phyloP scores from a whole-genome alignment of 75 land plant genomes.

The Cryptomeria japonica region DNA sequence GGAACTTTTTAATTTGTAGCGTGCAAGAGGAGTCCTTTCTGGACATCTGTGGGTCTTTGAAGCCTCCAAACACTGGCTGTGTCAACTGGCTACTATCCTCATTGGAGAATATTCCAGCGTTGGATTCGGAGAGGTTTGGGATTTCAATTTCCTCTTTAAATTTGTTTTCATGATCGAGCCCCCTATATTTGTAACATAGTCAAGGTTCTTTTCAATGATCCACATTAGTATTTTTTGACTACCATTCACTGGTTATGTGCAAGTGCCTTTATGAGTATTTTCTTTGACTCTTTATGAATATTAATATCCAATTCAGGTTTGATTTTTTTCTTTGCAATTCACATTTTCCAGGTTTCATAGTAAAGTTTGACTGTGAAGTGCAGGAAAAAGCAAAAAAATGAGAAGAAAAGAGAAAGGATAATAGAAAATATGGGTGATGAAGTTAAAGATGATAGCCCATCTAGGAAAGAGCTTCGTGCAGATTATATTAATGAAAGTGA shows the following conservation, averaged over 20 bases:
- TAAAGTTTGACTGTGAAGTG: neutral
- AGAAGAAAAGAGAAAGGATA: neutral
- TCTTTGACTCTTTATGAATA: no score
- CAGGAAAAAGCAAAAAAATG: slow-evolving; percentile 2
- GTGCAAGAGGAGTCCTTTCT: slow-evolving; percentile 9
- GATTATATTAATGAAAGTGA: neutral
- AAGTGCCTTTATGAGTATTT: no score
- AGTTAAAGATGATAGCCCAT: neutral
- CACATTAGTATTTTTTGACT: neutral
- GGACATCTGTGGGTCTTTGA: slow-evolving; percentile 11
- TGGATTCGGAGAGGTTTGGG: slow-evolving; percentile 2
- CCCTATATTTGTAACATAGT: neutral
- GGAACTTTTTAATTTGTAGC: neutral
- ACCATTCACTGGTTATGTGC: neutral
- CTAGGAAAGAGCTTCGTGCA: neutral
- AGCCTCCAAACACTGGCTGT: slow-evolving; percentile 7
- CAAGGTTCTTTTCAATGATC: neutral
- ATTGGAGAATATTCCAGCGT: neutral
- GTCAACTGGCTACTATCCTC: neutral
- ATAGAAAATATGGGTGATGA: neutral
- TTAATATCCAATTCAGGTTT: neutral
- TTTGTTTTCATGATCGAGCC: neutral
- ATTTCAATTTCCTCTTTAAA: neutral
- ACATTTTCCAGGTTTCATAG: neutral
- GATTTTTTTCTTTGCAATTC: neutral